Evolutionary conservation across 169 alveolate species (phyloP), one percentile per base, ranked within the genome.

Genomic region (Cytauxzoon felis): DNA sequence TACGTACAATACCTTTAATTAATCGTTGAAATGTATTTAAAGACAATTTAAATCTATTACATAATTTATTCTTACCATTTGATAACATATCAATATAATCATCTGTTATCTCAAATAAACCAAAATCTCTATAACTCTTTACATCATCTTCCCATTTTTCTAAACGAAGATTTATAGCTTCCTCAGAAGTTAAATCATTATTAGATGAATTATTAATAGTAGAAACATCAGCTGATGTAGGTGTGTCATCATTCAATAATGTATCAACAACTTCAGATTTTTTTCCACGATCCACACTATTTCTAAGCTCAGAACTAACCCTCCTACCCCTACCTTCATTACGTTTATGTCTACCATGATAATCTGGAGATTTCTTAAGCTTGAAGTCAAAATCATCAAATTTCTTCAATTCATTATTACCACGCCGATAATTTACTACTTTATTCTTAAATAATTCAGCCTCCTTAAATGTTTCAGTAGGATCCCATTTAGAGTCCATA

Each of bases 391-490:
- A 76, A 30, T 56, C 63, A 43, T 59, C 66, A 43, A 57, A 66
- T 21, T 66, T 73, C 21, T 59, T 72, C 36, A 73, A 48, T 38
- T 64, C 86, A 19, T 60, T 36, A 6, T 24, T 16, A 24, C 42
- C 27, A 1, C 68, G 58, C 32, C 40, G 38, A 5, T 66, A 16
- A 11, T 40, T n/a, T 54, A 68, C 19, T 7, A 19, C 24, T 2
- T 30, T 18, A 27, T 32, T 21, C 23, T 18, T 21, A 41, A 43
- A 27, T 18, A 71, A 18, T 26, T 50, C 70, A 24, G 84, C 84
- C 65, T 63, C 84, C 78, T 30, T 1, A 45, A 73, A 73, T 7
- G 84, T 73, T 49, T 62, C 84, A 18, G 84, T 63, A 6, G 84
- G 84, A 45, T 73, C 84, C 84, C 84, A 73, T 5, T 16, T 40